Evolutionary conservation across 768 basidiomycete genomes (phyloP).

Genomic region (Chalciporus piperatus): DNA sequence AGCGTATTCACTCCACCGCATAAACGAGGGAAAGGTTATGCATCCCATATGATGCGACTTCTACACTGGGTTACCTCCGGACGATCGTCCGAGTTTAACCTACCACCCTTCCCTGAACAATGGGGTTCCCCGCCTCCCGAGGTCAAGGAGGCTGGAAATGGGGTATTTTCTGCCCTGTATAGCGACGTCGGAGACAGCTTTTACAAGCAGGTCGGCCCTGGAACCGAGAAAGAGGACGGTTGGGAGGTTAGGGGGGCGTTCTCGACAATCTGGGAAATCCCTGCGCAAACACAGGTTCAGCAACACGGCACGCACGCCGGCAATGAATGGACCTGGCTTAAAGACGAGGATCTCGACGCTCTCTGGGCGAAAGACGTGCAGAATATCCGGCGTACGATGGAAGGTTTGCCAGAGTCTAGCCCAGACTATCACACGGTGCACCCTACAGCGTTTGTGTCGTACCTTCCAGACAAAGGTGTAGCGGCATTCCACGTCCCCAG

Average conservation of each 20-base stretch:
- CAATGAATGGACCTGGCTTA: constrained; percentile 30
- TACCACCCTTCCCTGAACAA: constrained; percentile 36
- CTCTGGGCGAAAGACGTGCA: constrained; percentile 43
- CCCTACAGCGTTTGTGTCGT: constrained; percentile 30
- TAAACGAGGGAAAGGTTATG: constrained; percentile 56
- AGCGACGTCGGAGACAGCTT: constrained; percentile 50
- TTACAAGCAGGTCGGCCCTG: constrained; percentile 43
- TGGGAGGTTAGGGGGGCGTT: constrained; percentile 41
- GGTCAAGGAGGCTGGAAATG: constrained; percentile 37
- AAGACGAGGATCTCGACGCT: constrained; percentile 32
- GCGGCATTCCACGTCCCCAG: constrained; percentile 43
- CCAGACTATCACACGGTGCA: constrained; percentile 6
- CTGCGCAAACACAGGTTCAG: constrained; percentile 2
- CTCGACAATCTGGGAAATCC: constrained; percentile 42
- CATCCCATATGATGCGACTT: constrained; percentile 61
- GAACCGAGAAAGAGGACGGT: constrained; percentile 30
- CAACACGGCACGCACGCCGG: not conserved
- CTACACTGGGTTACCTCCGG: constrained; percentile 55
- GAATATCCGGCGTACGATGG: constrained; percentile 35
- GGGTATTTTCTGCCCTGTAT: constrained; percentile 47
- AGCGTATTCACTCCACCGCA: constrained; percentile 52
- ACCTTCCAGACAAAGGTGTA: constrained; percentile 46
- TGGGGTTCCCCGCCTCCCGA: constrained; percentile 45
- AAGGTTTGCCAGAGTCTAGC: constrained; percentile 5
- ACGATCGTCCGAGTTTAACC: constrained; percentile 21